Evolutionary conservation across 805 yeast species (phyloP), one percentile per base, ranked within the genome.

Genomic region (Candida germanica): DNA sequence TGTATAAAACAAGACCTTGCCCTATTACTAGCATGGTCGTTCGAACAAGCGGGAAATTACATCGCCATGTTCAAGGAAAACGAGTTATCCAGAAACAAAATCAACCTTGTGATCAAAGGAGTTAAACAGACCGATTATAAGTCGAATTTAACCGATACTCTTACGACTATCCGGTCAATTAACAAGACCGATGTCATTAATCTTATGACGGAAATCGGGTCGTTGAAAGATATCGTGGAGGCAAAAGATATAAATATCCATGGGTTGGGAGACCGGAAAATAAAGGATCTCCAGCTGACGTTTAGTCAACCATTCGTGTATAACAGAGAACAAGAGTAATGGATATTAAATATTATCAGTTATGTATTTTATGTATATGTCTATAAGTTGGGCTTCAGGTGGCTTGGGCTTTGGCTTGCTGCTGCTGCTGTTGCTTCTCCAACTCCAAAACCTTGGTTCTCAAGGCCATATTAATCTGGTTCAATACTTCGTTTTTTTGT

Each of bases 401-500:
- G n/a, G n/a, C n/a, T n/a, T n/a, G n/a, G n/a, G n/a, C n/a, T n/a
- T n/a, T n/a, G n/a, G n/a, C n/a, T n/a, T n/a, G n/a, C n/a, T n/a
- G n/a, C 11, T 31, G 27, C 24, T 48, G 46, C 53, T 47, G 51
- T 43, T 51, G 54, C 47, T 60, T 58, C 50, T 65, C 74, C 53
- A 66, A 69, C 41, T 73, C 72, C 28, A 67, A 60, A 41, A 79
- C 62, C 53, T 75, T 77, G 34, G 63, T 59, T 51, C 82, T 71
- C 46, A 80, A 64, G 13, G 75, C 70, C 47, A 66, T 58, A 47
- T 83, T 87, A 21, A 86, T 73, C 33, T 75, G 74, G 47, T 78
- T 76, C 45, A 85, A 58, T 25, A 79, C 66, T 26, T 77, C 77
- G 36, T 79, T 67, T 61, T 89, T 91, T 52, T 83, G 88, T 38